These are phyloP conservation scores for Shiraia sp. DNA, from an alignment of 2,329 filamentous ascomycete species.

Conservation along the genomic window DNA sequence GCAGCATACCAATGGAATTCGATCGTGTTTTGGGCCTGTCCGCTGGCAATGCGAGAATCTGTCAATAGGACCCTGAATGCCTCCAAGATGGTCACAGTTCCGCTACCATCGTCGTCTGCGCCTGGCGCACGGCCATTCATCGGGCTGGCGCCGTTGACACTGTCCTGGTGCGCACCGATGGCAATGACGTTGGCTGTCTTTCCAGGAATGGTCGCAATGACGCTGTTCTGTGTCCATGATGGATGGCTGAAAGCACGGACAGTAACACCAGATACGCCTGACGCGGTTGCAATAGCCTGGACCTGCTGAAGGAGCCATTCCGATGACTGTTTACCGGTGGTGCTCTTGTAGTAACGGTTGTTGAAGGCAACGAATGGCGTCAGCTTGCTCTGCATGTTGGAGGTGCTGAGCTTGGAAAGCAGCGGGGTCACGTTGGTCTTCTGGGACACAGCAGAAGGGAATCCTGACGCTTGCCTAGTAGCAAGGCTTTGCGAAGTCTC, in stretches of 20 bases:
- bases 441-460: constrained; percentile 17
- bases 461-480: constrained; percentile 11
- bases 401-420: constrained; percentile 19
- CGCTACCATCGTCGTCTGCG: constrained; percentile 89
- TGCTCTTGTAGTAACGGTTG: constrained; percentile 28
- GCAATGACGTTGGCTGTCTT: constrained; percentile 79
- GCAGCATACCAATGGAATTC: constrained; percentile 97
- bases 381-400: constrained; percentile 23
- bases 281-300: constrained; percentile 67
- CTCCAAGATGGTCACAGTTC: constrained; percentile 90
- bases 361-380: constrained; percentile 23
- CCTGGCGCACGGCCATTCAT: constrained; percentile 80
- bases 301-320: constrained; percentile 81
- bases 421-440: constrained; percentile 17
- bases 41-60: constrained; percentile 67
- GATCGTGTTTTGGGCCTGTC: constrained; percentile 78
- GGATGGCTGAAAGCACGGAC: constrained; percentile 73
- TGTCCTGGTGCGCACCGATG: constrained; percentile 90
- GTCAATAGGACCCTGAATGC: constrained; percentile 78
- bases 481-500: constrained; percentile 1
- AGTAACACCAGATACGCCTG: constrained; percentile 71
- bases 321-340: constrained; percentile 73
- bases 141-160: constrained; percentile 86
- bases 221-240: constrained; percentile 80
- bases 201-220: constrained; percentile 88